A percentile compares a stretch with the other conserved stretches of the same genome.
phyloP scores from a whole-genome alignment of 169 alveolate genomes.

The Plasmodium relictum region DNA sequence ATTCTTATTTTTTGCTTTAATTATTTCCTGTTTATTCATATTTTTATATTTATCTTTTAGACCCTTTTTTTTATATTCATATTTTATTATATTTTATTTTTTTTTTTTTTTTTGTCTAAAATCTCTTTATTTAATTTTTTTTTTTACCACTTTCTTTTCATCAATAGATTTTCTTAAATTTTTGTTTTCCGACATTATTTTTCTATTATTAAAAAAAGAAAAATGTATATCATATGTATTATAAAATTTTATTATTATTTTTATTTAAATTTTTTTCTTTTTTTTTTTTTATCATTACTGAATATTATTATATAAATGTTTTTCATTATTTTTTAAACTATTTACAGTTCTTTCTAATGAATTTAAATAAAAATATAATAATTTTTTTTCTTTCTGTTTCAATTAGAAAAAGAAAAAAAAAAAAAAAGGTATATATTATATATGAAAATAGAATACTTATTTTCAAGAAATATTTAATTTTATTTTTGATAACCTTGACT shows the following conservation, averaged over 20 bases:
- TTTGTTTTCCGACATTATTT: conserved; percentile 68
- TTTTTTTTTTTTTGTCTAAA: not conserved
- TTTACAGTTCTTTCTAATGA: conserved; percentile 64
- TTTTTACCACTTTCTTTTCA: conserved; percentile 60
- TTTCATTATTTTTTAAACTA: conserved; percentile 60
- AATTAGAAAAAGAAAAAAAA: not conserved
- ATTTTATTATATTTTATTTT: not conserved
- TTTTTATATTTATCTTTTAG: not conserved
- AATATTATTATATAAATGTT: conserved; percentile 29
- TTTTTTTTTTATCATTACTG: conserved; percentile 59
- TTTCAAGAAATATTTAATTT: not conserved
- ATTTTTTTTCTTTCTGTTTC: conserved; percentile 60
- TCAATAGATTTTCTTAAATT: conserved; percentile 69
- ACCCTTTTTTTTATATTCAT: not conserved
- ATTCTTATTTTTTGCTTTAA: conserved; percentile 51
- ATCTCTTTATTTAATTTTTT: not conserved
- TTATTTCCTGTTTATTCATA: conserved; percentile 65
- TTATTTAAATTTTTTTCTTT: not conserved
- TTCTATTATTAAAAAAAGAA: conserved; percentile 17
- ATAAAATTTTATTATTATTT: not conserved
- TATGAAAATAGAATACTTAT: not conserved
- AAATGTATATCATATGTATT: not conserved
- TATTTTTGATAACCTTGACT: conserved; percentile 32
- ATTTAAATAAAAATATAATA: conserved; percentile 54
- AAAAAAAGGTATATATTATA: too few relatives aligned